Percentiles rank a stretch among this genome's conserved stretches.
phyloP scores from a whole-genome alignment of 2,329 filamentous ascomycete species.

The Apiospora pterosperma region DNA sequence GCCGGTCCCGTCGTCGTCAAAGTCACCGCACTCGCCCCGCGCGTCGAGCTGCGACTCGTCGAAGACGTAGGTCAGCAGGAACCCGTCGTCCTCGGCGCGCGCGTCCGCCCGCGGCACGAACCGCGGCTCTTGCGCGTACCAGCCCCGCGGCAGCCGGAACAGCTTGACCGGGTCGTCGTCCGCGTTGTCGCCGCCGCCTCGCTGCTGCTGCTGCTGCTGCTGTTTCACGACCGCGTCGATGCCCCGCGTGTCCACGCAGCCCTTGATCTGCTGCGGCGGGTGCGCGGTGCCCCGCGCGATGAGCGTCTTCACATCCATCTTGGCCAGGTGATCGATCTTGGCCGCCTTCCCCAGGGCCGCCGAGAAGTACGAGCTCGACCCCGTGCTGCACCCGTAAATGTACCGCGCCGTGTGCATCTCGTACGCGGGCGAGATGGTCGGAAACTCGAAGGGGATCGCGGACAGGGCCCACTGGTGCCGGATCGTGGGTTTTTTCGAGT shows the following conservation, averaged over 20 bases:
- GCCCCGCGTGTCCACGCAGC: conserved; percentile 58
- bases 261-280: conserved; percentile 47
- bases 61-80: conserved; percentile 66
- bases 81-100: conserved; percentile 60
- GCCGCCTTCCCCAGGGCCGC: conserved; percentile 60
- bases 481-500: conserved; percentile 35
- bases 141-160: conserved; percentile 57
- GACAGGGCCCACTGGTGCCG: conserved; percentile 62
- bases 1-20: neutral
- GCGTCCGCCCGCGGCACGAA: conserved; percentile 51
- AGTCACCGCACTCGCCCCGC: conserved; percentile 39
- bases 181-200: conserved; percentile 29
- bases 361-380: conserved; percentile 49
- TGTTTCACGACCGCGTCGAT: conserved; percentile 52
- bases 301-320: conserved; percentile 53
- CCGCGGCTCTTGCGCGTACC: conserved; percentile 64
- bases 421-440: conserved; percentile 49
- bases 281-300: conserved; percentile 48
- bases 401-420: conserved; percentile 58
- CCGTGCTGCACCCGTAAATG: conserved; percentile 65
- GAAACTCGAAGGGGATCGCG: conserved; percentile 66
- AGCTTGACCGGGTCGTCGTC: conserved; percentile 57
- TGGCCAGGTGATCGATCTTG: conserved; percentile 64
- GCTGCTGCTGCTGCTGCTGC: too few species aligned
- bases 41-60: conserved; percentile 62